Evolutionary conservation across 2,329 filamentous ascomycete species (phyloP), one percentile per base, ranked within the genome.

Genomic region (Monosporascus ibericus): DNA sequence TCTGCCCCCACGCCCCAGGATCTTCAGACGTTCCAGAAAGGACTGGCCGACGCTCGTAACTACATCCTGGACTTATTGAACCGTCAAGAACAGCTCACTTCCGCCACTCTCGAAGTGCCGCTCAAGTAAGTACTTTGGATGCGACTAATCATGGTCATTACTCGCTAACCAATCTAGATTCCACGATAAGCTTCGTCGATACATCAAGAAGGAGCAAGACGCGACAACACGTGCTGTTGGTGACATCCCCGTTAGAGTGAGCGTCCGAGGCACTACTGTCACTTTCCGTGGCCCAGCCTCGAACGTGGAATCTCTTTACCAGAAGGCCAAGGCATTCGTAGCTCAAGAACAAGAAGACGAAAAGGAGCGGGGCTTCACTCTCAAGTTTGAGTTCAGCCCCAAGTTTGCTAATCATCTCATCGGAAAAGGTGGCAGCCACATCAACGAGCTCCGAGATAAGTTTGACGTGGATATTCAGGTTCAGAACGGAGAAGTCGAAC

Each of bases 321-420:
- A 79, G 37, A 94, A 92, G 75, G 83, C 95, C 50, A 72, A 81
- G 53, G 82, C 82, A 6, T 97, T 96, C 65, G 77, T 97, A 22
- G 85, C 87, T 65, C 87, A 95, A 67, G 91, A 95, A 71, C 88
- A 92, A 74, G 82, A 90, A 68, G 92, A 97, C 56, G 92, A 97
- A 71, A 88, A 94, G 67, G 92, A 97, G 72, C 88, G 92, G 54
- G 91, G 90, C 44, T 95, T 92, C 72, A 91, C 84, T 2, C 75
- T 89, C 54, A 84, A 81, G 25, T 97, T 97, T 60, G 90, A 96
- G 58, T 99, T 96, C 75, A 92, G 92, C 7, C 89, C 96, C 68
- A 95, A 96, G 72, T 95, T 85, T 66, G 91, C 92, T 58, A 96
- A 96, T 70, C 87, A 95, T 67, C 80, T 87, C 2, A 85, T 86